Base-by-base conservation (phyloP, 1,284 basidiomycete species). In the Fomitopsis betulina region DNA sequence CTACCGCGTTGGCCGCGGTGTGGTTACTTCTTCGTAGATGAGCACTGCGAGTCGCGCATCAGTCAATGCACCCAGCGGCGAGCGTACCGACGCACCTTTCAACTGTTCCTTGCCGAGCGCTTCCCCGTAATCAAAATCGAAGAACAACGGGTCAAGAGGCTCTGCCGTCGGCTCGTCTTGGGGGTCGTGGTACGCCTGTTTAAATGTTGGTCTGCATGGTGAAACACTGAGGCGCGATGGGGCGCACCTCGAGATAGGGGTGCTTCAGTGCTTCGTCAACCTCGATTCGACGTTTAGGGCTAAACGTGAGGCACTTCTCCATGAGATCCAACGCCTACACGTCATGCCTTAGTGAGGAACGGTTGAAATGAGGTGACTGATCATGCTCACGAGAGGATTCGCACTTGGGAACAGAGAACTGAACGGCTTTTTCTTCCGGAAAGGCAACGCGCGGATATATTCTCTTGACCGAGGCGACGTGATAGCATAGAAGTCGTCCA, bases 401-500 rank as follows among this genome's bases (percentile, higher is more conserved):
- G 93, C 92, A 55, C 85, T 86, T 0, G 90, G 87, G 70, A 94
- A 94, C 60, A 96, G 78, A 50, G 80, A 73, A 42, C 76, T 71
- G 64, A 97, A 91, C 58, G 89, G 85, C 67, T 83, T 88, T 70
- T 91, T 90, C 76, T 92, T 94, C 59, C 94, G 82, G 74, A 97
- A 96, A 0, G 94, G 94, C 32, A 98, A 78, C 0, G 95, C 93
- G 3, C 96, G 89, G 65, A 98, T 92, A 69, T 97, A 97, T 70
- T 96, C 94, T 59, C 94, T 81, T 47, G 93, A 95, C 33, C 93
- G 79, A 19, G 84, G 80, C 10, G 91, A 92, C 37, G 89, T 93
- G 70, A 97, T 96, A 2, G 91, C 91, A 67, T 95, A 93, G 71
- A 96, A 96, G 67, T 96, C 93, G 63, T 98, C 94, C 58, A 96